A percentile compares a stretch with the other conserved stretches of the same genome.
These are phyloP conservation scores for Lasiodiplodia gonubiensis DNA, from an alignment of 2,329 filamentous ascomycete species.

Conservation along the genomic window DNA sequence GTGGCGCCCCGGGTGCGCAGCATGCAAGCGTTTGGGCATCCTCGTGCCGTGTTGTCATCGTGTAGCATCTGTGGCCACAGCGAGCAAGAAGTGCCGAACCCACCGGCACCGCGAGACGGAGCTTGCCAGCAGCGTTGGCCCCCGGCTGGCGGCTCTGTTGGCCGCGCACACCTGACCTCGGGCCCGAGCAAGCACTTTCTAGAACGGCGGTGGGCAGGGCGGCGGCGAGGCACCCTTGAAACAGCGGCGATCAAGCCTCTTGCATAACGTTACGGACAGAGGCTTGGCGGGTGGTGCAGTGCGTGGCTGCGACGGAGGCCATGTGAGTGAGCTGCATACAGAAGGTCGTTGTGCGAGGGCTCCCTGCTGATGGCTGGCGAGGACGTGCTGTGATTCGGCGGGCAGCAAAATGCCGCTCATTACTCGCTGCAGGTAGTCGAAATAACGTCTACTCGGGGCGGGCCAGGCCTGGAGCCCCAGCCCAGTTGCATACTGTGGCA, in stretches of 20 bases:
- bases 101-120: constrained; percentile 11
- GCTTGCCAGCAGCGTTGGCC: constrained; percentile 12
- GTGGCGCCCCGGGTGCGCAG: constrained; percentile 25
- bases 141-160: constrained; percentile 4
- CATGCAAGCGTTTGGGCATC: constrained; percentile 21
- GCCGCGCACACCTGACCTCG: not conserved
- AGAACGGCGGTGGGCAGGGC: constrained; percentile 20
- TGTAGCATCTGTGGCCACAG: constrained; percentile 9
- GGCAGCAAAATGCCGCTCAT: constrained; percentile 20
- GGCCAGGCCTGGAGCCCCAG: constrained; percentile 29
- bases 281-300: constrained; percentile 14
- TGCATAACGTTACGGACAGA: constrained; percentile 22
- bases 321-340: constrained; percentile 28
- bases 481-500: constrained; percentile 20
- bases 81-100: constrained; percentile 19
- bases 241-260: constrained; percentile 28
- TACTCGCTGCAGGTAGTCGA: constrained; percentile 28
- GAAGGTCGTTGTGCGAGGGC: constrained; percentile 29
- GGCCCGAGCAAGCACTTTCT: constrained; percentile 2
- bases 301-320: constrained; percentile 27
- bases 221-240: constrained; percentile 16
- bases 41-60: constrained; percentile 26
- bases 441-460: constrained; percentile 30
- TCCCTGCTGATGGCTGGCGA: constrained; percentile 14
- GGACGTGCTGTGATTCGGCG: constrained; percentile 21